phyloP scores from a whole-genome alignment of 2,329 filamentous ascomycete genomes.

The Zalaria obscura region DNA sequence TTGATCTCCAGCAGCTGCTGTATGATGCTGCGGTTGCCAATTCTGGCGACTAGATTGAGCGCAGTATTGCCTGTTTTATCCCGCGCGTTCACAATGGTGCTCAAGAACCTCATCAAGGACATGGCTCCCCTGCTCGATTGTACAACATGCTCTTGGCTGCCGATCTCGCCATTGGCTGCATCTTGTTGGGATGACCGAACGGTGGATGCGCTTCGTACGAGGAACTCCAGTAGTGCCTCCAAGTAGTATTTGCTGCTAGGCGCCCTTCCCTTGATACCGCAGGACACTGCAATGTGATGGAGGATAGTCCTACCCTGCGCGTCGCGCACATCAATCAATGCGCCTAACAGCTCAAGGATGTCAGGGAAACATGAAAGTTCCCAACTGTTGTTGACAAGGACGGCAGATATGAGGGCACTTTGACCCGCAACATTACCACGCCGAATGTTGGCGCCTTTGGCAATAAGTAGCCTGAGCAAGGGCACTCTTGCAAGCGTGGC shows the following conservation, averaged over 20 bases:
- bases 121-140: constrained; percentile 45
- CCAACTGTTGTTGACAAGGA: constrained; percentile 85
- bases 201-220: constrained; percentile 55
- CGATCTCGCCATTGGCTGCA: constrained; percentile 8
- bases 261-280: constrained; percentile 84
- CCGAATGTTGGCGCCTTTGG: constrained; percentile 73
- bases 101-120: constrained; percentile 84
- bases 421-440: constrained; percentile 82
- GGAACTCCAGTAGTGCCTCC: constrained; percentile 85
- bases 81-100: constrained; percentile 89
- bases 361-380: constrained; percentile 85
- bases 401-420: constrained; percentile 84
- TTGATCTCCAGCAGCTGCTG: constrained; percentile 93
- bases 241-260: constrained; percentile 91
- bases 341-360: constrained; percentile 72
- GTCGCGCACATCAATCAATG: constrained; percentile 83
- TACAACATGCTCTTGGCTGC: background rate
- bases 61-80: constrained; percentile 93
- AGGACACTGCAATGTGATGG: constrained; percentile 92
- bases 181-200: background rate
- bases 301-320: constrained; percentile 81
- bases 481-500: constrained; percentile 79
- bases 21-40: constrained; percentile 87
- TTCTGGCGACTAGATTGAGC: constrained; percentile 81
- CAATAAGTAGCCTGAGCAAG: constrained; percentile 66